Base-by-base conservation (phyloP, 306 rosid genomes). In the Fragaria ananassa region DNA sequence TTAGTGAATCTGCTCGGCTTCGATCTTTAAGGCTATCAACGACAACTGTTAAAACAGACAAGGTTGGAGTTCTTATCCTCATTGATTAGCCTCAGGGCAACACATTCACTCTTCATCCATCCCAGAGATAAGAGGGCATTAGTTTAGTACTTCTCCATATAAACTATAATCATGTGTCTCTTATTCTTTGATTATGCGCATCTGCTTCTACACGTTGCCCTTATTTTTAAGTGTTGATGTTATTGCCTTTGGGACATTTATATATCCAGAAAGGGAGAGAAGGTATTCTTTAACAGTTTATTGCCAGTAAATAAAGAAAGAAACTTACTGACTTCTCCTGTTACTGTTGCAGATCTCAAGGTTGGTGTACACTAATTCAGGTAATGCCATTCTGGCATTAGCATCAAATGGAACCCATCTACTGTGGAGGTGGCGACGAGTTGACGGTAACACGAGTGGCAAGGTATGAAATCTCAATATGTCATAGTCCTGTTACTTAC, bases 351-450 rank as follows among this genome's bases (percentile, higher is more conserved):
- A 93, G 98, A 93, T 91, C 80, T 88, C 91, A 31, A 93, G 93
- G 87, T 80, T 93, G 80, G 85, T 87, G 44, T 91, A 91, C 79
- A 89, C 97, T 21, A 87, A 90, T 85, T 89, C 96, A 31, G 97
- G 97, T 5, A 86, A 76, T 88, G 89, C 93, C 65, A 85, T 93
- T 76, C 81, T 93, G 83, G 98, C 97, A 67, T 84, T 93, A 76
- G 89, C 93, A 71, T 89, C 96, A 74, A 90, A 86, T 85, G 98
- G 92, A 62, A 77, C 91, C 71, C 98, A 89, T 78, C 80, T 88
- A 57, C 88, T 87, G 49, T 93, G 97, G 98, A 91, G 84, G 83
- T 93, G 98, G 97, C 83, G 74, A 69, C 87, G 85, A 72, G 79
- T 68, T 74, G 91, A 91, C 4, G 89, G 85, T 25, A 84, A 86